These are phyloP conservation scores for Aphanocladium album DNA, from an alignment of 2,329 filamentous ascomycete species.

Conservation along the genomic window DNA sequence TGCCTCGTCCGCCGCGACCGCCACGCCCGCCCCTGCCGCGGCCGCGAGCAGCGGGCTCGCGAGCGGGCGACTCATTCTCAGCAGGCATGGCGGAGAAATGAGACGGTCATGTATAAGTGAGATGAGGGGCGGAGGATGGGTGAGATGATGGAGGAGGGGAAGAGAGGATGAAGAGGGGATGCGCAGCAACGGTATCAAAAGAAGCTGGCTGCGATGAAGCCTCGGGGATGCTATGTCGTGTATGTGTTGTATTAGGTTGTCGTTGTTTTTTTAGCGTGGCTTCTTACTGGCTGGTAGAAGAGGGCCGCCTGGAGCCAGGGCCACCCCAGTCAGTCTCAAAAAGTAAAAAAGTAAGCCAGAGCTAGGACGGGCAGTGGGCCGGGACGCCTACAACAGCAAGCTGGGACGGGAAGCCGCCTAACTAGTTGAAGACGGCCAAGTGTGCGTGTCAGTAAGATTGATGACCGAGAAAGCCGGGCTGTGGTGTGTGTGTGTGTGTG, in stretches of 20 bases:
- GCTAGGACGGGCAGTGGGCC: conserved; percentile 4
- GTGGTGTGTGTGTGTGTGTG: neutral
- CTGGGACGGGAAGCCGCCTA: too few relatives aligned
- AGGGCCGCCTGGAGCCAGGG: conserved; percentile 7
- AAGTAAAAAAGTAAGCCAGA: neutral
- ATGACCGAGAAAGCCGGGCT: too few relatives aligned
- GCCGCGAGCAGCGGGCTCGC: conserved; percentile 32
- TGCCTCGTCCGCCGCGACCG: conserved; percentile 16
- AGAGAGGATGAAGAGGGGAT: neutral
- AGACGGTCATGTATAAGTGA: conserved; percentile 27
- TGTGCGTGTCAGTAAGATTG: too few relatives aligned
- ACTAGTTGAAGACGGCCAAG: too few relatives aligned
- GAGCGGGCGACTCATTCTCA: conserved; percentile 34
- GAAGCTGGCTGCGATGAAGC: neutral
- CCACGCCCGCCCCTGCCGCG: conserved; percentile 19
- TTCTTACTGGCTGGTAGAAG: conserved; percentile 3
- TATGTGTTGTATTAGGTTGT: conserved; percentile 9
- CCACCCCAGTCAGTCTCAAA: conserved; percentile 6
- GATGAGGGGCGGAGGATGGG: conserved; percentile 14
- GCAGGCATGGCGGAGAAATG: conserved; percentile 29
- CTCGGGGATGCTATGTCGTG: neutral
- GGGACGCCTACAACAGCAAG: neutral
- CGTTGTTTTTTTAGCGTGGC: conserved; percentile 9
- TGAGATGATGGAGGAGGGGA: conserved; percentile 5
- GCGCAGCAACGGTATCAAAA: neutral